Base-by-base conservation (phyloP, 2,329 filamentous ascomycete species). In the Cladosporium austrohemisphaericum region DNA sequence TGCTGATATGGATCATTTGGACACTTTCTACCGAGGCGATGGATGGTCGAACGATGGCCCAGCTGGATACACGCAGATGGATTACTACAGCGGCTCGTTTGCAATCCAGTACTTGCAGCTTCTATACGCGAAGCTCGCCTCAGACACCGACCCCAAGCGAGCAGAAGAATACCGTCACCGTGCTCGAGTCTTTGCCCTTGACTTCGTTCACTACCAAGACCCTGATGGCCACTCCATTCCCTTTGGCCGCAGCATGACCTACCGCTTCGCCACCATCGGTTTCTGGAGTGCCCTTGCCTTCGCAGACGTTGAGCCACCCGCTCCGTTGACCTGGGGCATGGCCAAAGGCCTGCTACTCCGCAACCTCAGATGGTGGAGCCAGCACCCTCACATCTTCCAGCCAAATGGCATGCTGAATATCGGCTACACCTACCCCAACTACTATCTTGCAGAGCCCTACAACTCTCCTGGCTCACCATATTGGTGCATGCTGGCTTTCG, bases 201-300 rank as follows among this genome's bases (percentile, higher is more conserved):
- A 90, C 56, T 80, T 90, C 54, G 77, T 83, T 3, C 83, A 89
- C 68, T 91, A 89, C 66, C 89, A 86, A 53, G 85, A 88, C 59
- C 75, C 81, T 7, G 77, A 86, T 63, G 86, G 77, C 63, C 76
- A 85, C 19, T 77, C 84, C 1, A 86, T 89, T 44, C 86, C 87
- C 0, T 92, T 89, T 57, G 87, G 87, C 3, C 79, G 87, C 40
- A 88, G 84, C 45, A 77, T 91, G 41, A 87, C 85, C 5, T 92
- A 92, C 65, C 80, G 86, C n/a, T 91, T 89, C 65, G 86, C 85
- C 41, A 90, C 90, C 82, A 83, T 85, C n/a, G 85, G 82, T 0
- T 91, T 91, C 69, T 91, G 86, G 86, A 83, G 85, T 10, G 84
- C 86, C 0, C 69, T 90, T 22, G 87, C 85, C 1, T 89, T 88